Conservation (phyloP, 371 early-diverging fungal species). For the Fennellomyces sp. region DNA sequence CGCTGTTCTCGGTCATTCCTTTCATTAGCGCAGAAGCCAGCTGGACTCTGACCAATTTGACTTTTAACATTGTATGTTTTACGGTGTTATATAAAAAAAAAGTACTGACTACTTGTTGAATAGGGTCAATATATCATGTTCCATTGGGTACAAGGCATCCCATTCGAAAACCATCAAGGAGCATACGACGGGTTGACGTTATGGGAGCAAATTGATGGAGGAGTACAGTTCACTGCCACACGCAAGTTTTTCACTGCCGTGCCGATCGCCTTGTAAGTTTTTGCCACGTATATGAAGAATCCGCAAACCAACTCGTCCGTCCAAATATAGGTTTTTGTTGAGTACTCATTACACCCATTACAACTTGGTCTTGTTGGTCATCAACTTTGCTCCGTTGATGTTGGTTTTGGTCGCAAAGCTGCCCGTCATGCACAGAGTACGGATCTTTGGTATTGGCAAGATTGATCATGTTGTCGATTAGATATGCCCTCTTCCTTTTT, state of each 20-base stretch:
- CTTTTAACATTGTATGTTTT: slow-evolving; percentile 82
- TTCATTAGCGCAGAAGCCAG: slow-evolving; percentile 88
- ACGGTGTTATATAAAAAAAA: neutral
- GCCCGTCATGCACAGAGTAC: slow-evolving; percentile 93
- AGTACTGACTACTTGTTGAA: slow-evolving; percentile 6
- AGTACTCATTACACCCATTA: slow-evolving; percentile 96
- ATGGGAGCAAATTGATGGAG: slow-evolving; percentile 98
- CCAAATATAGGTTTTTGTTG: slow-evolving; percentile 79
- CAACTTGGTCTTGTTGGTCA: slow-evolving; percentile 81
- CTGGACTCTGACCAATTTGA: slow-evolving; percentile 95
- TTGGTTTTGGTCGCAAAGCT: slow-evolving; percentile 91
- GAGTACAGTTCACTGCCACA: slow-evolving; percentile 95
- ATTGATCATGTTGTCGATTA: slow-evolving; percentile 27
- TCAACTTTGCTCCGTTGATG: slow-evolving; percentile 83
- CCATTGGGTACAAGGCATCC: slow-evolving; percentile 95
- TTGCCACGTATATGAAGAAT: neutral
- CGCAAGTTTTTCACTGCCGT: slow-evolving; percentile 93
- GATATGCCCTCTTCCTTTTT: neutral
- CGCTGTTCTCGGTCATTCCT: slow-evolving; percentile 87
- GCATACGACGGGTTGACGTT: slow-evolving; percentile 93
- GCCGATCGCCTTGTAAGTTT: slow-evolving; percentile 89
- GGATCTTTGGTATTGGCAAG: slow-evolving; percentile 87
- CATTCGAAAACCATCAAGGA: slow-evolving; percentile 93
- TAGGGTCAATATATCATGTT: slow-evolving; percentile 96
- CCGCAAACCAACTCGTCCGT: no score